phyloP scores from a whole-genome alignment of 1,284 basidiomycete genomes.

The Heterobasidion parviporum region DNA sequence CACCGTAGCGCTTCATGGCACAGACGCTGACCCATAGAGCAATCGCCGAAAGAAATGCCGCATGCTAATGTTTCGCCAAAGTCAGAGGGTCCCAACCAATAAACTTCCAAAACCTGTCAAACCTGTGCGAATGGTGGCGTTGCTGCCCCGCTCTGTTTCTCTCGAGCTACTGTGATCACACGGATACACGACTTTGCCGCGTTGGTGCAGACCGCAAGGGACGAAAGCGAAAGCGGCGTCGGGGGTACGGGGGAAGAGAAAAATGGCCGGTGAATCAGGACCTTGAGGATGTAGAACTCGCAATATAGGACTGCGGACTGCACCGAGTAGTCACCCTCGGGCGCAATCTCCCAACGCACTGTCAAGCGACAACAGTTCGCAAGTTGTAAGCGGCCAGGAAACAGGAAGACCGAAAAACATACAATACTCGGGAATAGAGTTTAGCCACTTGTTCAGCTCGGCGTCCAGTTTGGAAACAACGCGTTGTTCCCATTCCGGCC shows the following conservation, averaged over 20 bases:
- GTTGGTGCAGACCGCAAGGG: slow-evolving; percentile 78
- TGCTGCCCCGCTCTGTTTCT: slow-evolving; percentile 6
- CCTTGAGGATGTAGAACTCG: slow-evolving; percentile 67
- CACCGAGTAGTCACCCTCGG: slow-evolving; percentile 53
- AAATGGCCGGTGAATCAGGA: slow-evolving; percentile 77
- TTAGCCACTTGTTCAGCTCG: slow-evolving; percentile 67
- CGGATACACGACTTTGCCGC: slow-evolving; percentile 76
- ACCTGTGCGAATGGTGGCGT: slow-evolving; percentile 11
- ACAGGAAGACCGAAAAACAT: slow-evolving; percentile 17
- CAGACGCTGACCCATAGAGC: slow-evolving; percentile 64
- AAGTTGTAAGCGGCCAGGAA: neutral
- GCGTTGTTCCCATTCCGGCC: slow-evolving; percentile 48
- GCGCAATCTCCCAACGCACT: slow-evolving; percentile 73
- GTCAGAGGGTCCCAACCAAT: slow-evolving; percentile 1
- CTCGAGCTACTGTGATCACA: slow-evolving; percentile 50
- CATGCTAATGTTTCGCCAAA: slow-evolving; percentile 13
- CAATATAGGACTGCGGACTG: slow-evolving; percentile 65
- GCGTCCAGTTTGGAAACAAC: slow-evolving; percentile 64
- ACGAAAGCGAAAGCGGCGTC: slow-evolving; percentile 55
- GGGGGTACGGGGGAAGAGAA: slow-evolving; percentile 61
- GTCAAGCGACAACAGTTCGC: neutral
- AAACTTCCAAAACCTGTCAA: slow-evolving; percentile 7
- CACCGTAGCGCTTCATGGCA: slow-evolving; percentile 46
- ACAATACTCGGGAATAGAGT: slow-evolving; percentile 63
- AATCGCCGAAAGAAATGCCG: slow-evolving; percentile 50